Evolutionary conservation across 164 flowering plant genomes (phyloP), one percentile per base, ranked within the genome.

Genomic region (Tinospora cordifolia): DNA sequence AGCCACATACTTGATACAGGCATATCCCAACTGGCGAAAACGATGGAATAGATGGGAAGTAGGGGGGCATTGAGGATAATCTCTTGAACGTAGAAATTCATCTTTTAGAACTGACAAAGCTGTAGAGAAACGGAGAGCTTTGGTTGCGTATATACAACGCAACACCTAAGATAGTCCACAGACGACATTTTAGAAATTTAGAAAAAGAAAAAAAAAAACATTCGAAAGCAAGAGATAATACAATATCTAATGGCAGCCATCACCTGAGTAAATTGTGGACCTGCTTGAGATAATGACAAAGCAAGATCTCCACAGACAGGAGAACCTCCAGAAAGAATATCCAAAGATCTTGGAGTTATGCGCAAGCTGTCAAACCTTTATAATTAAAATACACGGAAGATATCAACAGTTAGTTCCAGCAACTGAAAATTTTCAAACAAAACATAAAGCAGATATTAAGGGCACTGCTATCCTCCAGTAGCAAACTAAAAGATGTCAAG

Each of bases 261-360:
- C 72, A 92, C 99, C 90, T 94, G 99, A 41, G 98, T 91, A 77
- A 95, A 95, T 82, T 95, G 99, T 59, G 98, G 96, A 64, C 99
- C 93, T 30, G 98, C 86, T 83, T 95, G 99, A 44, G 99, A 91
- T 72, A 95, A 76, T 79, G 99, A 84, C 65, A 95, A 96, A 67
- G 99, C 97, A 78, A 95, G 97, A 82, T 92, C 97, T 73, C 99
- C 99, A 83, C 98, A 95, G 71, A 92, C 89, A 62, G 99, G 97
- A 77, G 99, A 79, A 74, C 98, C 97, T 80, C 82, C 82, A 47
- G 98, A 87, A 71, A 95, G 97, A 79, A 95, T 88, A 72, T 95
- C 97, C 71, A 95, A 97, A 70, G 99, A 95, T 84, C 98, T 87
- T 71, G 99, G 98, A 75, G 98, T 90, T 39, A 95, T 91, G 24